Conservation (phyloP, 441 rosid species). For the Erodium texanum region DNA sequence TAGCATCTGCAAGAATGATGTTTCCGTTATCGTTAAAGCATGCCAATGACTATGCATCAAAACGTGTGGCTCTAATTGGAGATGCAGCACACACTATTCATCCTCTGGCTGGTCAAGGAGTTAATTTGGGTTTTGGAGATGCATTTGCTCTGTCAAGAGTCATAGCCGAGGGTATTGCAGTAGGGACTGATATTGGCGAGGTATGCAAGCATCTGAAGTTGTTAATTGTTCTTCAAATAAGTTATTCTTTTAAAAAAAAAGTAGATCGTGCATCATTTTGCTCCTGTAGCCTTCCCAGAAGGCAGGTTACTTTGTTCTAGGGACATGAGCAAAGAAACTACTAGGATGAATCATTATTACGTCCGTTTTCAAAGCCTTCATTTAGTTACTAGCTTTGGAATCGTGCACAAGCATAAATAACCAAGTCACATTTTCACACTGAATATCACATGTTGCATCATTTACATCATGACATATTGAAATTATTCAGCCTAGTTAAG, state of each 20-base stretch:
- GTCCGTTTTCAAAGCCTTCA: too few species aligned
- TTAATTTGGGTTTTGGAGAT: slow-evolving; percentile 86
- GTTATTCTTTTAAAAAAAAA: neutral
- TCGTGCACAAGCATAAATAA: neutral
- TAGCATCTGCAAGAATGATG: slow-evolving; percentile 74
- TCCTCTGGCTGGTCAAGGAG: slow-evolving; percentile 98
- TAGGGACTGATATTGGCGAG: slow-evolving; percentile 84
- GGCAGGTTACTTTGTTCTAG: neutral
- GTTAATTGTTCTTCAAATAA: neutral
- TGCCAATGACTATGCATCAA: slow-evolving; percentile 58
- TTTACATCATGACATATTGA: too few species aligned
- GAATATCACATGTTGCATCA: neutral
- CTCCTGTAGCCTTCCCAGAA: too few species aligned
- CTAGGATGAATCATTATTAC: neutral
- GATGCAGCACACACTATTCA: slow-evolving; percentile 95
- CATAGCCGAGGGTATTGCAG: slow-evolving; percentile 69
- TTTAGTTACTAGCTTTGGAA: neutral
- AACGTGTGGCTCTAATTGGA: slow-evolving; percentile 66
- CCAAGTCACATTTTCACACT: neutral
- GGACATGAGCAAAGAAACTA: neutral
- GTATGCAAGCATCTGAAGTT: slow-evolving; percentile 27
- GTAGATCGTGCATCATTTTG: neutral
- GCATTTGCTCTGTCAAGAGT: slow-evolving; percentile 66
- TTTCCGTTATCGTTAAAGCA: slow-evolving; percentile 82
- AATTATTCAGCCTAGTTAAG: too few species aligned